phyloP scores from a whole-genome alignment of 106 monocot species.

The Triglochin maritima region DNA sequence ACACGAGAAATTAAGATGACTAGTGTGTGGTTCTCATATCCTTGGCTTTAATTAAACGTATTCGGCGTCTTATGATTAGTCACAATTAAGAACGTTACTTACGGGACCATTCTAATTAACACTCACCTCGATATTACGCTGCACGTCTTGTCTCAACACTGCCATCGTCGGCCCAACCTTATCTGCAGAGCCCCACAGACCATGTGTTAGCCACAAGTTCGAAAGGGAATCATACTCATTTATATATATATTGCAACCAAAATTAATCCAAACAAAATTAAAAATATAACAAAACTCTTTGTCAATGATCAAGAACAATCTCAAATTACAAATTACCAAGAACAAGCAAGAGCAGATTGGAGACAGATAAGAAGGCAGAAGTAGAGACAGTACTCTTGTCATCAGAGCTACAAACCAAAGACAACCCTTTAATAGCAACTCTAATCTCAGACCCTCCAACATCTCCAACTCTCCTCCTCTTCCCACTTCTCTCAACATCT shows the following conservation, averaged over 20 bases:
- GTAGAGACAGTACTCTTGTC: constrained; percentile 7
- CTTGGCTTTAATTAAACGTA: too few relatives aligned
- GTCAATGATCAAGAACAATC: neutral
- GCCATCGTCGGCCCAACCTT: constrained; percentile 75
- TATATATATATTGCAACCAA: neutral
- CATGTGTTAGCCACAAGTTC: constrained; percentile 20
- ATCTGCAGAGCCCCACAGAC: constrained; percentile 32
- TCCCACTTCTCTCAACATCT: constrained; percentile 3
- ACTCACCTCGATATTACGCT: constrained; percentile 30
- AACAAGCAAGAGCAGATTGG: constrained; percentile 16
- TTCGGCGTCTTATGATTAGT: too few relatives aligned
- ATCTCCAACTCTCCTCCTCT: constrained; percentile 13
- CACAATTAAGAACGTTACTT: too few relatives aligned
- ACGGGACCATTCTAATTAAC: too few relatives aligned
- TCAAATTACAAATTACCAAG: constrained; percentile 6
- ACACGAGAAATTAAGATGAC: too few relatives aligned
- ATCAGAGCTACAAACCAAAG: neutral
- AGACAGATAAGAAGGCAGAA: constrained; percentile 12
- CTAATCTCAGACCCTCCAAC: constrained; percentile 1
- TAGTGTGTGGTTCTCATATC: too few relatives aligned
- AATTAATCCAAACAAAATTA: neutral
- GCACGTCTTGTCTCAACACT: constrained; percentile 42
- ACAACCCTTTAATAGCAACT: constrained; percentile 10
- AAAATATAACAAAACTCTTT: neutral
- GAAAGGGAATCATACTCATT: neutral